Evolutionary conservation across 2,329 filamentous ascomycete genomes (phyloP).

Genomic region (Nothophaeocryptopus gaeumannii): DNA sequence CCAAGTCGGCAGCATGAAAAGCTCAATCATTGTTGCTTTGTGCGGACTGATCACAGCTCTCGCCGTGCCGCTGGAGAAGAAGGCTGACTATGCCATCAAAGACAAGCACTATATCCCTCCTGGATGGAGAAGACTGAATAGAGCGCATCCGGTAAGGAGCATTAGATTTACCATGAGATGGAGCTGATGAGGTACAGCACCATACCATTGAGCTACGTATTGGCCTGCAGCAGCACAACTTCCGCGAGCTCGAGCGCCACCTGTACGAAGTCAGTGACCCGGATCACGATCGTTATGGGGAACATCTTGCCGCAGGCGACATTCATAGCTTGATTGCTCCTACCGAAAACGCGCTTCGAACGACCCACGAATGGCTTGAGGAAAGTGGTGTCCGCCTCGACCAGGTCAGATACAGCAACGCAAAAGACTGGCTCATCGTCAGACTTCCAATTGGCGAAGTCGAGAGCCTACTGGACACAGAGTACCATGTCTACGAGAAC

Average conservation of each 20-base stretch:
- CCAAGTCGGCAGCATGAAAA: too few relatives aligned
- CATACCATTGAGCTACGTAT: conserved; percentile 22
- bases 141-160: conserved; percentile 8
- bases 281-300: conserved; percentile 57
- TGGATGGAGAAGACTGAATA: conserved; percentile 16
- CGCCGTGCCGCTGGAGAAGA: conserved; percentile 10
- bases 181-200: conserved; percentile 3
- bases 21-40: conserved; percentile 15
- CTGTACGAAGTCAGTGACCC: conserved; percentile 63
- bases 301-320: conserved; percentile 54
- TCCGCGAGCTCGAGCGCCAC: conserved; percentile 51
- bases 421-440: conserved; percentile 59
- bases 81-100: conserved; percentile 11
- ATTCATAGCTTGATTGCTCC: conserved; percentile 56
- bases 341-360: conserved; percentile 45
- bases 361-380: conserved; percentile 56
- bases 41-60: conserved; percentile 14
- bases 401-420: conserved; percentile 9
- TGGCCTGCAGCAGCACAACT: conserved; percentile 18
- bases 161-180: background rate
- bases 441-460: conserved; percentile 42
- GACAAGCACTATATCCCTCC: conserved; percentile 15
- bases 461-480: conserved; percentile 56
- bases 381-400: conserved; percentile 35
- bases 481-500: conserved; percentile 53